These are phyloP conservation scores for Monosporascus sp. DNA, from an alignment of 2,329 filamentous ascomycete genomes.

Conservation along the genomic window DNA sequence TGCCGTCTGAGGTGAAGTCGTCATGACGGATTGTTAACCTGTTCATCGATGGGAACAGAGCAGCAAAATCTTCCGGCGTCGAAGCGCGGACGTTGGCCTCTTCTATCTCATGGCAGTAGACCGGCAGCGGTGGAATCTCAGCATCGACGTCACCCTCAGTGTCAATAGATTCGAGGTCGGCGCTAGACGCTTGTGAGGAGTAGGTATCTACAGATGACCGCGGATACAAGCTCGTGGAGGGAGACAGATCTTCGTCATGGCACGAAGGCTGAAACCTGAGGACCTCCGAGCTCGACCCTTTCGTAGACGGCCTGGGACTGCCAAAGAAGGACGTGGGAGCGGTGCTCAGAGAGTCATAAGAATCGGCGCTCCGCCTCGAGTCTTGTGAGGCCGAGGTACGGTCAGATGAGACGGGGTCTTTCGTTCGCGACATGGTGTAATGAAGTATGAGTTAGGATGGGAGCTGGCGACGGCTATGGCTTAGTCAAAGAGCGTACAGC, in stretches of 20 bases:
- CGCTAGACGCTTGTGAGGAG: conserved; percentile 62
- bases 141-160: conserved; percentile 28
- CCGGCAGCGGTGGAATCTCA: conserved; percentile 48
- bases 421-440: conserved; percentile 31
- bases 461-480: conserved; percentile 7
- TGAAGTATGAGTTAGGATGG: conserved; percentile 14
- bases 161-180: conserved; percentile 42
- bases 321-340: conserved; percentile 40
- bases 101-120: conserved; percentile 56
- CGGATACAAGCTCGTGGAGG: conserved; percentile 37
- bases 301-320: conserved; percentile 33
- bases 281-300: conserved; percentile 21
- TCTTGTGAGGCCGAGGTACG: conserved; percentile 33
- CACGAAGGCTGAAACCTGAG: conserved; percentile 13
- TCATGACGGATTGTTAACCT: conserved; percentile 82
- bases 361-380: conserved; percentile 38
- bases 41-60: conserved; percentile 80
- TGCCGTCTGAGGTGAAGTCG: conserved; percentile 82
- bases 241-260: conserved; percentile 32
- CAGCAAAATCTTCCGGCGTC: conserved; percentile 74
- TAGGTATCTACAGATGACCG: conserved; percentile 72
- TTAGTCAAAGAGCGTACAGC: conserved; percentile 2
- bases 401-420: conserved; percentile 26
- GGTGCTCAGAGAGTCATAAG: conserved; percentile 41
- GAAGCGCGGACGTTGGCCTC: conserved; percentile 66